Conservation (phyloP, 495 filamentous ascomycete species). For the Neurospora hispaniola region DNA sequence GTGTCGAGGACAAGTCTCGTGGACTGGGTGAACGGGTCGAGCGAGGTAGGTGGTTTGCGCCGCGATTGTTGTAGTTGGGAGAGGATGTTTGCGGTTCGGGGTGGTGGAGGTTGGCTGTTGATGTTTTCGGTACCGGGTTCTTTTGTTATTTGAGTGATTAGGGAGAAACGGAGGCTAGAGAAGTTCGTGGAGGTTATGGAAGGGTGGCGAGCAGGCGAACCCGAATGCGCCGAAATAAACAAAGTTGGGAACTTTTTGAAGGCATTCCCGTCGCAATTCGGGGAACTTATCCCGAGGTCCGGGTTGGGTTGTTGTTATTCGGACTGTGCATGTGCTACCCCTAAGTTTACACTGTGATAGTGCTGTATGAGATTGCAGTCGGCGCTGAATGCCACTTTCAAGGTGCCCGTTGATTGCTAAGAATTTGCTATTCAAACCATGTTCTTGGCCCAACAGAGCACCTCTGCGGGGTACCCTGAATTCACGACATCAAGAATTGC, state of each 20-base stretch:
- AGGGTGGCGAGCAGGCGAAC: background rate
- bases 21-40: background rate
- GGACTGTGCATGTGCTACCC: background rate
- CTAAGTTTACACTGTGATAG: too few relatives aligned
- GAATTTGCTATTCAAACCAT: background rate
- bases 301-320: background rate
- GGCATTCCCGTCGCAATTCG: background rate
- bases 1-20: background rate
- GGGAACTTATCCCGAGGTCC: background rate
- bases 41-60: background rate
- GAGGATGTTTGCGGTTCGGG: background rate
- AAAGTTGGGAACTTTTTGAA: background rate
- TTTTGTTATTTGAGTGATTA: background rate
- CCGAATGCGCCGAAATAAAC: background rate
- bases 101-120: background rate
- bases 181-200: background rate
- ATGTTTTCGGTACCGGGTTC: background rate
- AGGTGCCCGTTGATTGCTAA: background rate
- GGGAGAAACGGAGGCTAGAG: background rate
- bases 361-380: background rate
- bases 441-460: background rate
- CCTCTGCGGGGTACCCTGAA: background rate
- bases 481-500: background rate
- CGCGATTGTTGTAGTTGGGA: background rate
- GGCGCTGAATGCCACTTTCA: background rate